Evolutionary conservation across 202 grass and related monocot species (phyloP), one percentile per base, ranked within the genome.

Genomic region (Saccharum hybrid): DNA sequence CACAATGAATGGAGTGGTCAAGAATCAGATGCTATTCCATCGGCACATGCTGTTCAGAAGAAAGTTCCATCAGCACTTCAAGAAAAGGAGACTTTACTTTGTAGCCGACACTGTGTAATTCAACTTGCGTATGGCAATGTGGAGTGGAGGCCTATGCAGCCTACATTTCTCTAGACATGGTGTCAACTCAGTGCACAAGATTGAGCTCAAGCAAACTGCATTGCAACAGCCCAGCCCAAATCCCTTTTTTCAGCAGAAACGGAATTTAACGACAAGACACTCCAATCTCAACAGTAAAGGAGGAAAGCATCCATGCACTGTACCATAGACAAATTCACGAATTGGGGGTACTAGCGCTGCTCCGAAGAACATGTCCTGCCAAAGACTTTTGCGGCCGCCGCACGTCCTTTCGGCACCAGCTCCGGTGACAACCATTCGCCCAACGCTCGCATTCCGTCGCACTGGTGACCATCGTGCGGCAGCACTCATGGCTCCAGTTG

Each of bases 331-430:
- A 80, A 84, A 33, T 14, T 15, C 65, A 39, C 18, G 1, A 67
- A 68, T 18, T n/a, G 34, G 10, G 1, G 59, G 59, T 3, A 81
- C 86, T 77, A 5, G 81, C 15, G 73, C 72, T 92, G 42, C 82
- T 76, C 48, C 79, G 76, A 34, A 88, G 63, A 71, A 82, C 63
- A 74, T 83, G 69, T 14, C 77, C 85, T 46, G 87, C 84, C 80
- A 71, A 88, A 88, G 33, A 76, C 39, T 3, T 54, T 75, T 13
- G n/a, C 42, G 1, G 33, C 14, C 26, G 6, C 89, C 21, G 77
- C 26, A 74, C 82, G 68, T 90, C 69, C 77, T 22, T 89, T 85
- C 28, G 34, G 14, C 36, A 3, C 13, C 64, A 41, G n/a, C 45
- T 52, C 10, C 68, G n/a, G 68, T 19, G 69, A 71, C 19, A 79